Evolutionary conservation across 2,329 filamentous ascomycete species (phyloP), one percentile per base, ranked within the genome.

Genomic region (Xylaria digitata): DNA sequence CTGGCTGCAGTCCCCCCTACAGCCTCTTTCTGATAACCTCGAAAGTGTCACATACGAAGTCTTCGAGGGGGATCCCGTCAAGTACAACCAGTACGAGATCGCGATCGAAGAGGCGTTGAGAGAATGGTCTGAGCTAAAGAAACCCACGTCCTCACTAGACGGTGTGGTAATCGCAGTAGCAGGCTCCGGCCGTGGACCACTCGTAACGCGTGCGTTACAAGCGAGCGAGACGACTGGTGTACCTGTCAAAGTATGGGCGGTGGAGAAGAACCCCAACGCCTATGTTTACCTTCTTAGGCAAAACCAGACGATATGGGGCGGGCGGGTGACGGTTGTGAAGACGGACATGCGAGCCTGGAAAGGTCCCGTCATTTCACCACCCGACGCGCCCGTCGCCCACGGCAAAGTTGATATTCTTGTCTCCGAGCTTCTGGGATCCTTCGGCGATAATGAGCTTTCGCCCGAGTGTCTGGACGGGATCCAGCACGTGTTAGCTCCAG

Each of bases 21-120:
- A 99, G 78, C 96, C 96, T 0, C 85, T 99, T 15, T 95, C 95
- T 0, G 96, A 99, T 79, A 99, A 99, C 73, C 85, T 99, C 15
- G 96, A 99, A 78, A 97, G 94, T 53, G 92, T 97, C 48, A 99
- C 96, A 0, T 99, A 99, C 78, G 96, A 99, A 77, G 95, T 98
- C 1, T 99, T 99, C 75, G 96, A 99, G 78, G 96, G 96, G 72
- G 96, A 99, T 71, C 96, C 96, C 0, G 92, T 99, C 80, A 99
- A 99, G 80, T 99, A 99, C 78, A 90, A 94, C 70, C 96, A 95
- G 85, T 99, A 99, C 77, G 94, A 98, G 78, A 85, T 86, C 52
- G 96, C 96, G 15, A 91, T 96, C 63, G 87, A 88, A 3, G 88
- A 92, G 70, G 95, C 96, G 0, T 84, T 99, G 68, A 85, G 82